Evolutionary conservation across 2,329 filamentous ascomycete genomes (phyloP).

Genomic region (Exophiala lecanii-corni): DNA sequence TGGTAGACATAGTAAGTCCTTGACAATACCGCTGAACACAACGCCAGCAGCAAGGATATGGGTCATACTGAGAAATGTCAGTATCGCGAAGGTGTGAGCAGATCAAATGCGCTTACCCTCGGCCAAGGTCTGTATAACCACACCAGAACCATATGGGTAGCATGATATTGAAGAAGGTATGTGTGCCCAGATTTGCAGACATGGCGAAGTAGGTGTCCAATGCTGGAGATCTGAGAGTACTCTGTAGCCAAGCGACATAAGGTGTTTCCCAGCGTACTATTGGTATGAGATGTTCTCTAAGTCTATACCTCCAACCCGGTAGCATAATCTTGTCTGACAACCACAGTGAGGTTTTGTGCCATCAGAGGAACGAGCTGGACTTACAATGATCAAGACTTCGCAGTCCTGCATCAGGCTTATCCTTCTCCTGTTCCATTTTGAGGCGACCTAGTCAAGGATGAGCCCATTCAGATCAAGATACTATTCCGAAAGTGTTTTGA

Average conservation of each 20-base stretch:
- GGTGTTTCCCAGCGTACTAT: slow-evolving; percentile 93
- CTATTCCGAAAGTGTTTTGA: no score
- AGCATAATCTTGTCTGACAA: slow-evolving; percentile 71
- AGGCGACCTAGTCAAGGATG: no score
- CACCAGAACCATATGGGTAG: slow-evolving; percentile 97
- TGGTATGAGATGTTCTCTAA: slow-evolving; percentile 78
- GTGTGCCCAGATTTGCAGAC: slow-evolving; percentile 91
- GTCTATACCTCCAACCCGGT: slow-evolving; percentile 79
- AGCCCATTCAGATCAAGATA: no score
- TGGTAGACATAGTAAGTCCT: slow-evolving; percentile 89
- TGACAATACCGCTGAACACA: slow-evolving; percentile 87
- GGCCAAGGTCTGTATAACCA: slow-evolving; percentile 75
- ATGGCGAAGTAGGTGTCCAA: slow-evolving; percentile 97
- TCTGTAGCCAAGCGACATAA: slow-evolving; percentile 82
- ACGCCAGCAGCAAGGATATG: slow-evolving; percentile 75
- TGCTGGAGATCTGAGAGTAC: slow-evolving; percentile 70
- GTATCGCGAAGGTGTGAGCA: no score
- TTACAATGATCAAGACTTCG: slow-evolving; percentile 72
- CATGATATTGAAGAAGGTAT: slow-evolving; percentile 98
- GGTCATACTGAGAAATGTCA: slow-evolving; percentile 42
- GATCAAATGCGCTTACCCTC: slow-evolving; percentile 82
- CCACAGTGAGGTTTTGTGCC: slow-evolving; percentile 9
- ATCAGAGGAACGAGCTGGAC: slow-evolving; percentile 12
- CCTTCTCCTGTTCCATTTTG: slow-evolving; percentile 37
- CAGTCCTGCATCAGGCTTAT: slow-evolving; percentile 61